Base-by-base conservation (phyloP, 768 basidiomycete species). In the Naganishia friedmannii region DNA sequence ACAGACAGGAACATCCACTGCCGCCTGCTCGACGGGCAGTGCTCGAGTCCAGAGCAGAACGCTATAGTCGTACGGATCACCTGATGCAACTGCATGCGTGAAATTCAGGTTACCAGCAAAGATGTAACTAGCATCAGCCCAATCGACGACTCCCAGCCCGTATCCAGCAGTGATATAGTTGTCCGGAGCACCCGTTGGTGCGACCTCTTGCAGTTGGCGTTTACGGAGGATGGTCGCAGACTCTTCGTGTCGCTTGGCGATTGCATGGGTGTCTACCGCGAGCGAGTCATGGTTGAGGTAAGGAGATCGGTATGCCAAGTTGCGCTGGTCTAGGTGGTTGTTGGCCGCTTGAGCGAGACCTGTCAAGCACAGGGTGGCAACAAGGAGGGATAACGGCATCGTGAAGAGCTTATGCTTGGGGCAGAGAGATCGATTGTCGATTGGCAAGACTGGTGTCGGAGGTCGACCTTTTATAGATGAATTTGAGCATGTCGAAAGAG, bases 41-140 rank as follows among this genome's bases (percentile, higher is more conserved):
- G 86, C 85, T n/a, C 86, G 84, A 9, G 86, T 87, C 86, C 86
- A 87, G n/a, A 87, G 82, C 29, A 86, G 79, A 53, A 87, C 83
- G 37, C 86, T 86, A 23, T 82, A 83, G 70, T 85, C 84, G 56
- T 85, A 83, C 1, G 87, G 86, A 74, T 88, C 86, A 6, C 86
- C 86, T 84, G 85, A 72, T 7, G 68, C 65, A 28, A 45, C 70
- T 69, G 58, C 57, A 32, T 53, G 68, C 26, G 66, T 74, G 60
- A 65, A 74, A 45, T 74, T 72, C 26, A 74, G 31, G 21, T 74
- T 65, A 7, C 73, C 73, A 0, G 55, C 73, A 69, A 70, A 74
- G 55, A 74, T 67, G 34, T 63, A 68, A 17, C 58, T 63, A 21
- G 71, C 53, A 57, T 74, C 68, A 28, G 37, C 17, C 71, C 72